phyloP scores from a whole-genome alignment of 2,329 filamentous ascomycete genomes.

The Massarina eburnea region DNA sequence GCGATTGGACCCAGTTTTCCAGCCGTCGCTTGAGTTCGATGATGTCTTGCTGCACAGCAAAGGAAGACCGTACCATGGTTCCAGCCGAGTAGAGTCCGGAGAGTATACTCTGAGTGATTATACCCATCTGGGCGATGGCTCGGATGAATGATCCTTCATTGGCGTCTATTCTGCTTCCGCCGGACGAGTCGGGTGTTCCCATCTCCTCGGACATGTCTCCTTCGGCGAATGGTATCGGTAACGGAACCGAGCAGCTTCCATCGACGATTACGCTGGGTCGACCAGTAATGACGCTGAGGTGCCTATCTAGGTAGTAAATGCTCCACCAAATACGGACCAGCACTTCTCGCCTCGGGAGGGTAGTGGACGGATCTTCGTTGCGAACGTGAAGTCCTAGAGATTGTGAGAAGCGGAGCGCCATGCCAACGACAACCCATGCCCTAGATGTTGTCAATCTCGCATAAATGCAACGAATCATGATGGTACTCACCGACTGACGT shows the following conservation, averaged over 20 bases:
- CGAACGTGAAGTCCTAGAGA: conserved; percentile 44
- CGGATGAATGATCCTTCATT: conserved; percentile 31
- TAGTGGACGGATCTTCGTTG: conserved; percentile 36
- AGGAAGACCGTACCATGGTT: conserved; percentile 34
- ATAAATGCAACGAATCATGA: neutral
- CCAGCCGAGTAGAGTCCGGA: conserved; percentile 41
- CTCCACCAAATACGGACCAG: conserved; percentile 47
- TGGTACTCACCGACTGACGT: conserved; percentile 43
- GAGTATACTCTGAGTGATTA: conserved; percentile 39
- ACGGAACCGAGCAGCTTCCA: conserved; percentile 36
- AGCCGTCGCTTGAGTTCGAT: conserved; percentile 33
- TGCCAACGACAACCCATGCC: conserved; percentile 42
- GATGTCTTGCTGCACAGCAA: conserved; percentile 39
- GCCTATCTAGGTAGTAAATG: conserved; percentile 43
- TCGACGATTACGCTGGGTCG: conserved; percentile 44
- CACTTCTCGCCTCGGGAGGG: conserved; percentile 36
- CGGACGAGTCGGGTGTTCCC: conserved; percentile 5
- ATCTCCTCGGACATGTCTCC: conserved; percentile 16
- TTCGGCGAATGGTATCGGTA: conserved; percentile 31
- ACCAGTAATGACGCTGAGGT: conserved; percentile 43
- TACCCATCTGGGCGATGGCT: conserved; percentile 28
- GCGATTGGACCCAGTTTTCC: conserved; percentile 34
- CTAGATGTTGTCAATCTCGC: conserved; percentile 23
- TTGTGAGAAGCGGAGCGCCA: conserved; percentile 41
- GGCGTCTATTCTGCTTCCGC: conserved; percentile 6